Evolutionary conservation across 2,329 filamentous ascomycete genomes (phyloP).

Genomic region (Epichloe uncinata): DNA sequence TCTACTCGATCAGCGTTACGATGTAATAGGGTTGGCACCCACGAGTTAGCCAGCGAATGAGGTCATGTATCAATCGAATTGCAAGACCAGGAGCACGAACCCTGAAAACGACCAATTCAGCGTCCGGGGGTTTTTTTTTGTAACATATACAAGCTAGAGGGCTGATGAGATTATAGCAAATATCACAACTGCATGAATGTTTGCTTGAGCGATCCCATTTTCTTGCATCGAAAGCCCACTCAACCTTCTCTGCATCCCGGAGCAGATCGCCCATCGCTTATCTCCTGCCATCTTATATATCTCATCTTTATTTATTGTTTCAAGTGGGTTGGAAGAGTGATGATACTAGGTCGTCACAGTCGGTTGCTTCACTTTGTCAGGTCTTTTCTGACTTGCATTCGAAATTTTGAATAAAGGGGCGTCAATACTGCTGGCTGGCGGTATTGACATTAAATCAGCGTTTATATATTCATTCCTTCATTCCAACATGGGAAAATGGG

Average conservation of each 20-base stretch:
- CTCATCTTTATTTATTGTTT: background rate
- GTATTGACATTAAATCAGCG: background rate
- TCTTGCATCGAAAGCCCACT: background rate
- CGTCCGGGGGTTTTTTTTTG: background rate
- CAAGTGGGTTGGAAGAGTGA: background rate
- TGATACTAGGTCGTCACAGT: background rate
- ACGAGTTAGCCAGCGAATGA: background rate
- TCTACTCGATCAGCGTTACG: background rate
- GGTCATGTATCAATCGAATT: background rate
- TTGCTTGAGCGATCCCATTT: background rate
- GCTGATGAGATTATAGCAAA: background rate
- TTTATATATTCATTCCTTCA: background rate
- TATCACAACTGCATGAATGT: slow-evolving; percentile 1
- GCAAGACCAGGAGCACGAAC: background rate
- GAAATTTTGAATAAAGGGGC: background rate
- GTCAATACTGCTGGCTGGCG: slow-evolving; percentile 1
- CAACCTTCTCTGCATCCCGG: background rate
- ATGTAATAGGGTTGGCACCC: background rate
- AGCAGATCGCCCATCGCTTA: background rate
- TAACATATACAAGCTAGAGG: background rate
- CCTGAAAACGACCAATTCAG: background rate
- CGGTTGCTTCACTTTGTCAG: background rate
- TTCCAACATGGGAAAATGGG: background rate
- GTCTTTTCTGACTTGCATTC: background rate
- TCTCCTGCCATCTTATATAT: background rate